These are phyloP conservation scores for Clarireedia paspali DNA, from an alignment of 2,329 filamentous ascomycete genomes.

Conservation along the genomic window DNA sequence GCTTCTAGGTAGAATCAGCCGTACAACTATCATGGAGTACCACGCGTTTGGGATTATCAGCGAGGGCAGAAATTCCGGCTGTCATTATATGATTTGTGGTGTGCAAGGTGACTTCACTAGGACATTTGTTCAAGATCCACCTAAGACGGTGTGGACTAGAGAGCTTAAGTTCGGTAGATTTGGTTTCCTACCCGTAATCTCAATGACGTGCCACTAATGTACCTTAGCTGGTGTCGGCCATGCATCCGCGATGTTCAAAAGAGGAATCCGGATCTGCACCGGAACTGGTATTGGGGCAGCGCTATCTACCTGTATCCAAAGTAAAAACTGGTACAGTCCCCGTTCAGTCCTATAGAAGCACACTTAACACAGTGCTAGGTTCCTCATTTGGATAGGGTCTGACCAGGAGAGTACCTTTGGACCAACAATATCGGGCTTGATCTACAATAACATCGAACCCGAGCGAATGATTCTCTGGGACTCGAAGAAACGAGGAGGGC, in stretches of 20 bases:
- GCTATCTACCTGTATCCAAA: conserved; percentile 36
- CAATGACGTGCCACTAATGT: conserved; percentile 13
- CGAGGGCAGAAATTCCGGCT: conserved; percentile 30
- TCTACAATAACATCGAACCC: conserved; percentile 34
- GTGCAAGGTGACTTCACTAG: conserved; percentile 37
- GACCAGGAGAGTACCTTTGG: conserved; percentile 36
- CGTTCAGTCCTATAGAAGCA: not conserved
- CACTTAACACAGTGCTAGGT: conserved; percentile 24
- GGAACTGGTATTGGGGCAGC: conserved; percentile 36
- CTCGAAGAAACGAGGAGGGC: conserved; percentile 34
- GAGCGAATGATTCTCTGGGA: conserved; percentile 38
- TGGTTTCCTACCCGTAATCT: not conserved
- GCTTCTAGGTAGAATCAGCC: conserved; percentile 34
- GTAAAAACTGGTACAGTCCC: conserved; percentile 29
- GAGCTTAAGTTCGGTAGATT: conserved; percentile 35
- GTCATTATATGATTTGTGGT: conserved; percentile 37
- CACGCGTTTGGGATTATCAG: conserved; percentile 37
- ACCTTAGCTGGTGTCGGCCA: conserved; percentile 34
- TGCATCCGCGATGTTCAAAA: conserved; percentile 36
- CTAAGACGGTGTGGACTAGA: conserved; percentile 34
- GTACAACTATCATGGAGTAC: conserved; percentile 37
- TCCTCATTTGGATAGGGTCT: conserved; percentile 37
- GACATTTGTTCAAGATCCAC: conserved; percentile 33
- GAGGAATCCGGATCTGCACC: conserved; percentile 35
- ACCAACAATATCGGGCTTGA: conserved; percentile 33